Evolutionary conservation across 176 grass and related monocot species (phyloP).

Genomic region (Hordeum marinum): DNA sequence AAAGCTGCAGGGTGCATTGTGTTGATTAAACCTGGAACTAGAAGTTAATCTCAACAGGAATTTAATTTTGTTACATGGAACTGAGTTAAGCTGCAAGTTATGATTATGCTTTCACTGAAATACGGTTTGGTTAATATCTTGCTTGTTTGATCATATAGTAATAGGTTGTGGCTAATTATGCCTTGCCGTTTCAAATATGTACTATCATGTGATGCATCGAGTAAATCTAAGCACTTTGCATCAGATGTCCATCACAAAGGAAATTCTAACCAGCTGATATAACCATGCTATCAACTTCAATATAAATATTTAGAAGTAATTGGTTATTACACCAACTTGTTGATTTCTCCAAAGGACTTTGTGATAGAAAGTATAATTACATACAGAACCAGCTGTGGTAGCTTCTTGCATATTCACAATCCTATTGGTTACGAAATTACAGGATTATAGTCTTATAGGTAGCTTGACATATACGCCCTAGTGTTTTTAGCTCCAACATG

Average conservation of each 20-base stretch:
- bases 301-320: not conserved
- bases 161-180: not conserved
- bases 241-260: not conserved
- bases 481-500: not conserved
- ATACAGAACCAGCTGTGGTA: not conserved
- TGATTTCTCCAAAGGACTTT: not conserved
- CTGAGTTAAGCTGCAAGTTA: not conserved
- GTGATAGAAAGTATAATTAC: not conserved
- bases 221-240: not conserved
- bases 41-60: not conserved
- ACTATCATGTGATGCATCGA: not conserved
- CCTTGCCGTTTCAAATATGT: not conserved
- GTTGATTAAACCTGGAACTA: constrained; percentile 11
- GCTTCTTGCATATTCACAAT: not conserved
- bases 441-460: not conserved
- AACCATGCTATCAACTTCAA: not conserved
- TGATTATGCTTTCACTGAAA: not conserved
- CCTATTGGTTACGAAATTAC: not conserved
- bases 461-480: too few relatives aligned
- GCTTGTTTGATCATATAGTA: not conserved
- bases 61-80: not conserved
- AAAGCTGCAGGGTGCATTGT: not conserved
- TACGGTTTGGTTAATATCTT: not conserved
- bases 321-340: not conserved
- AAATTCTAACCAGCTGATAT: not conserved